Percentiles rank a stretch among this genome's conserved stretches.
Evolutionary conservation across 805 yeast species (phyloP).

Genomic region (Pichia insulana): DNA sequence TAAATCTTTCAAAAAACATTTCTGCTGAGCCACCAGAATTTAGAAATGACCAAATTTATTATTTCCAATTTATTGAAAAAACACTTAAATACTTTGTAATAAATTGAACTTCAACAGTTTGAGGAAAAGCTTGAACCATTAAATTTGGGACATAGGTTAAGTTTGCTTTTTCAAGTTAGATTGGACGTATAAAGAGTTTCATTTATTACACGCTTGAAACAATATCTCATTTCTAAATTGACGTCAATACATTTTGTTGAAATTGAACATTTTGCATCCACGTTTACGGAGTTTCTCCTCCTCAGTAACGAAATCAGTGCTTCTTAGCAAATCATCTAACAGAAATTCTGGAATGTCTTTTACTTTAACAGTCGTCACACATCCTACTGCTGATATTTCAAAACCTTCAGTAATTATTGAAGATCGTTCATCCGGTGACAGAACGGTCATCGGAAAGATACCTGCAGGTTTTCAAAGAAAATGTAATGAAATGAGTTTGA

Average conservation of each 20-base stretch:
- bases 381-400: constrained; percentile 51
- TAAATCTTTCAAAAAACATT: too few relatives aligned
- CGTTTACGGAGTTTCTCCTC: background rate
- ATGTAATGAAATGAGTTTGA: constrained; percentile 50
- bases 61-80: too few relatives aligned
- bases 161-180: too few relatives aligned
- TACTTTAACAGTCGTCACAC: constrained; percentile 43
- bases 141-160: too few relatives aligned
- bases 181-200: too few relatives aligned
- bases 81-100: too few relatives aligned
- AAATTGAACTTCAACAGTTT: too few relatives aligned
- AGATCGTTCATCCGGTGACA: constrained; percentile 40
- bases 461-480: constrained; percentile 84
- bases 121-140: background rate
- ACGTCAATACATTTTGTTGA: constrained; percentile 1
- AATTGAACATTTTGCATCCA: background rate
- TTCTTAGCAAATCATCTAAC: background rate
- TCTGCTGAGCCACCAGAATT: too few relatives aligned
- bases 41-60: too few relatives aligned
- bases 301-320: background rate
- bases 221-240: background rate
- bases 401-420: constrained; percentile 48
- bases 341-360: constrained; percentile 29
- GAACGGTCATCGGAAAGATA: constrained; percentile 67
- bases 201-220: too few relatives aligned